These are phyloP conservation scores for Lophiostoma macrostomum DNA, from an alignment of 495 filamentous ascomycete genomes.

Conservation along the genomic window DNA sequence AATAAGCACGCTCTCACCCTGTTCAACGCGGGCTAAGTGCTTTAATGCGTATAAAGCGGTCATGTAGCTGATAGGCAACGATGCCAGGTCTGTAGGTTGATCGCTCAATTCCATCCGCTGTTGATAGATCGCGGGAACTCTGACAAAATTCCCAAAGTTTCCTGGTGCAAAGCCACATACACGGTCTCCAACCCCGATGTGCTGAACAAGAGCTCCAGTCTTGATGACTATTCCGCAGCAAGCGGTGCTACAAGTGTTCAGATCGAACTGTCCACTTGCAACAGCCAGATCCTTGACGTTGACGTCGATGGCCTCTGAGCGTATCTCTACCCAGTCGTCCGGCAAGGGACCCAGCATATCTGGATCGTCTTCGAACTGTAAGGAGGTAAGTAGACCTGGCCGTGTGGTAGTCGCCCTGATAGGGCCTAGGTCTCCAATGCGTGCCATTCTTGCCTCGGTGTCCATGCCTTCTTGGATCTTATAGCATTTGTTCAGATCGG, in stretches of 20 bases:
- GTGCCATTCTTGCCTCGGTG: not conserved
- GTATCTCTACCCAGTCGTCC: conserved; percentile 21
- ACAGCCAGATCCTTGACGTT: conserved; percentile 25
- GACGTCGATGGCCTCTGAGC: conserved; percentile 17
- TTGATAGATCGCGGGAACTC: conserved; percentile 3
- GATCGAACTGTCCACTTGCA: conserved; percentile 10
- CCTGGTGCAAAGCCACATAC: conserved; percentile 37
- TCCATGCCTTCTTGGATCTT: not conserved
- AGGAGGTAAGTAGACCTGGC: conserved; percentile 17
- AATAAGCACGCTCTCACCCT: conserved; percentile 34
- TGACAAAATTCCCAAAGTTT: conserved; percentile 10
- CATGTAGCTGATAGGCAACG: conserved; percentile 55
- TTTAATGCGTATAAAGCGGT: conserved; percentile 59
- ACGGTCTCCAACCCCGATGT: conserved; percentile 39
- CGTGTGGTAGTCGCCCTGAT: conserved; percentile 4
- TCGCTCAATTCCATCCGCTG: conserved; percentile 46
- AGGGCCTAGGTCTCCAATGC: conserved; percentile 19
- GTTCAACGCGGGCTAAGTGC: conserved; percentile 37
- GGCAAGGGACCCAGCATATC: conserved; percentile 3
- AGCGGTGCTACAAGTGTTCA: conserved; percentile 1
- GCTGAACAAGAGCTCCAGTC: conserved; percentile 10
- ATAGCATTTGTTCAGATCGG: not conserved
- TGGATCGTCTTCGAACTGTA: conserved; percentile 17
- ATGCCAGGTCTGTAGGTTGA: conserved; percentile 52
- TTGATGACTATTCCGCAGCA: conserved; percentile 12